Base-by-base conservation (phyloP, 164 flowering plant species). In the Chimonanthus praecox region DNA sequence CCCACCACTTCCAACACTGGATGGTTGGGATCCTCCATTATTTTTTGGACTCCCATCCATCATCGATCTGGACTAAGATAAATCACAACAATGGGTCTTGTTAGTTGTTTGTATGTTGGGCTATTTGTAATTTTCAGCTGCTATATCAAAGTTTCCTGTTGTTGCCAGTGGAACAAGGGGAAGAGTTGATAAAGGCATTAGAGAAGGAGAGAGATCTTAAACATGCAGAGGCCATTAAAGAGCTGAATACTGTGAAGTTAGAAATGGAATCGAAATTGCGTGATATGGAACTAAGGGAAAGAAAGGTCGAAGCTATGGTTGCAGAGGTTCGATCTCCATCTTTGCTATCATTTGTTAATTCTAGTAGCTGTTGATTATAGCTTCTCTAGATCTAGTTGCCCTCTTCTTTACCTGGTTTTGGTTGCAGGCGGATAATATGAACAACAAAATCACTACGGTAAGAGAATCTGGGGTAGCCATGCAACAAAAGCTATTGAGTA, bases 171-270 rank as follows among this genome's bases (percentile, higher is more conserved):
- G 90, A 88, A 69, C 86, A 90, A 64, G 72, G 85, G 74, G 86
- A 85, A 66, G 92, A 90, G 71, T 74, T 71, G n/a, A 79, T 64
- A 72, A 87, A 69, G 81, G 89, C 84, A 72, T 63, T 86, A 73
- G 88, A 87, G 72, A 85, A 85, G 74, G 94, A 95, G 76, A 88
- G 81, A 80, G 79, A 84, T 73, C 67, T 75, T 47, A 89, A 83
- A 78, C 79, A 70, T 71, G 86, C 82, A 60, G 90, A 87, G 66
- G 88, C 87, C 60, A 71, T 79, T 16, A 88, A 81, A 75, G 86
- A 85, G 63, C 71, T 92, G 15, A 80, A 83, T 64, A 78, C 78
- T 64, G 84, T 87, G 68, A 91, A 86, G 82, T 74, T 79, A 73
- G 87, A 88, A 77, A 77, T 82, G 45, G 93, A 89, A 85, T 80